These are phyloP conservation scores for Notholithocarpus densiflorus DNA, from an alignment of 306 rosid species.

Conservation along the genomic window DNA sequence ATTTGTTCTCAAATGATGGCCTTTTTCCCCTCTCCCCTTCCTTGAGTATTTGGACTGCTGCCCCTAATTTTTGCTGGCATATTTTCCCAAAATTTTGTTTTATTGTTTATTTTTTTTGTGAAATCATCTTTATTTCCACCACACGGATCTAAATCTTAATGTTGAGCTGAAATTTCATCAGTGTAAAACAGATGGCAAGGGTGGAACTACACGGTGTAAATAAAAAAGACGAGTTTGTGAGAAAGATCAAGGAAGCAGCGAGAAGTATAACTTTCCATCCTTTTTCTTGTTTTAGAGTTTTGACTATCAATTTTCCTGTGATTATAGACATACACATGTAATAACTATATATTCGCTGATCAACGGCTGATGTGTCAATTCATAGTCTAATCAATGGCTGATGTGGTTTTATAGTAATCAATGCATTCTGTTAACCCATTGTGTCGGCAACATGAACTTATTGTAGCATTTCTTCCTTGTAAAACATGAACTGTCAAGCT, in stretches of 20 bases:
- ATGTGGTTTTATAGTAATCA: background rate
- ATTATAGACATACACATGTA: background rate
- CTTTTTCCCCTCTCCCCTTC: background rate
- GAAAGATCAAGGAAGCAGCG: conserved; percentile 57
- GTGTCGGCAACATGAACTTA: background rate
- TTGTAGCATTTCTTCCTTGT: background rate
- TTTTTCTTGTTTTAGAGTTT: conserved; percentile 3
- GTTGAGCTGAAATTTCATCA: conserved; percentile 11
- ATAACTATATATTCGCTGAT: conserved; percentile 3
- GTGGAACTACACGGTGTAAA: conserved; percentile 58
- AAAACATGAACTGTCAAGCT: background rate
- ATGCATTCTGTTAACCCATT: background rate
- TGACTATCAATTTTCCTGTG: background rate
- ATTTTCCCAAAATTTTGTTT: background rate
- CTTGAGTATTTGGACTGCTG: background rate
- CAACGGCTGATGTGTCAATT: conserved; percentile 3
- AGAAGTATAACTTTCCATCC: conserved; percentile 43
- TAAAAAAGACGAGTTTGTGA: conserved; percentile 52
- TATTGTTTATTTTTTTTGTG: background rate
- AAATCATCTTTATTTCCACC: background rate
- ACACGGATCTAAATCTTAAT: background rate
- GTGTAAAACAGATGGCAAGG: conserved; percentile 55
- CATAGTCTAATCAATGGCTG: conserved; percentile 4
- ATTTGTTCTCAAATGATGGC: background rate
- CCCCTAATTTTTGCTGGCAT: background rate